These are phyloP conservation scores for Verbena officinalis DNA, from an alignment of 257 asterid genomes.

Conservation along the genomic window DNA sequence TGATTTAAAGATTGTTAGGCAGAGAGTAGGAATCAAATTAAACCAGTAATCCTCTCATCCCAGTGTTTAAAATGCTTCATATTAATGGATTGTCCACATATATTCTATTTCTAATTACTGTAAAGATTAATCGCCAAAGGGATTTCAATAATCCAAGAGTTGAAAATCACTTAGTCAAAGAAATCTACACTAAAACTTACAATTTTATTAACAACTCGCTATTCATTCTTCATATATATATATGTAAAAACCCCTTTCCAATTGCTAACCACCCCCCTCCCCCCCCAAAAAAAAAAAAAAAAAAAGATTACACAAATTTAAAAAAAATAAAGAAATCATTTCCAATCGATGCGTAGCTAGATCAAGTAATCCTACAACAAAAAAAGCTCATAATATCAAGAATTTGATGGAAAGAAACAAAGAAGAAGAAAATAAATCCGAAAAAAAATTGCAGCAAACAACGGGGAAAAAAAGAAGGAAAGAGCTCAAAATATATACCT, in stretches of 20 bases:
- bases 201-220: neutral
- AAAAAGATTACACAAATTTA: neutral
- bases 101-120: neutral
- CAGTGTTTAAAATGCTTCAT: neutral
- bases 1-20: neutral
- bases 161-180: conserved; percentile 12
- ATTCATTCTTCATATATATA: neutral
- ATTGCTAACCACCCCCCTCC: neutral
- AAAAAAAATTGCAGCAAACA: conserved; percentile 3
- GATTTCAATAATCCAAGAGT: neutral
- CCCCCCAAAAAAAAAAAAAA: conserved; percentile 5
- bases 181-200: conserved; percentile 11
- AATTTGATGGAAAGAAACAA: neutral
- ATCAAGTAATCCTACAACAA: conserved; percentile 6
- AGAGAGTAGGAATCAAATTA: neutral
- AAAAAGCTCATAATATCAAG: too few species aligned
- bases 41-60: neutral
- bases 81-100: neutral
- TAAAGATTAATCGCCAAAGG: neutral
- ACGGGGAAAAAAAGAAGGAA: neutral
- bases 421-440: neutral
- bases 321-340: neutral
- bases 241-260: conserved; percentile 3
- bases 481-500: conserved; percentile 43
- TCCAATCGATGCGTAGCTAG: neutral